These are phyloP conservation scores for Pseudogymnoascus sp. DNA, from an alignment of 2,329 filamentous ascomycete species.

Conservation along the genomic window DNA sequence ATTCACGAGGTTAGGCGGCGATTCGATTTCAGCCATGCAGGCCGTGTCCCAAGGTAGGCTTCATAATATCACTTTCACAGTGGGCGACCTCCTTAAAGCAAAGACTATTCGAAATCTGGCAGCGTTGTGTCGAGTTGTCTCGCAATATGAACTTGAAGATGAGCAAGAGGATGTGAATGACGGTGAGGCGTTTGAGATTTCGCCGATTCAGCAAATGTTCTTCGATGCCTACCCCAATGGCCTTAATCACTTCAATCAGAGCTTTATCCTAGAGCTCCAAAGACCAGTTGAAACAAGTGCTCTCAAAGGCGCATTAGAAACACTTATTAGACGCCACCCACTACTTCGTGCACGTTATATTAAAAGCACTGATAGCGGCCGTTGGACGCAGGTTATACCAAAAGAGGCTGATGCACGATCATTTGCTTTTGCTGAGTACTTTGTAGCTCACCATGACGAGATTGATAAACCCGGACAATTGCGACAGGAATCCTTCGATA, in stretches of 20 bases:
- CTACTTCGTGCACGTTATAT: conserved; percentile 33
- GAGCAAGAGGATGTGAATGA: conserved; percentile 8
- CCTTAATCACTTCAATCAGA: conserved; percentile 22
- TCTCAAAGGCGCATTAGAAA: conserved; percentile 22
- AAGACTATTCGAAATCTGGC: conserved; percentile 13
- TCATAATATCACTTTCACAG: conserved; percentile 13
- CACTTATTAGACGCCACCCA: conserved; percentile 29
- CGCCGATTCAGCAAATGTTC: conserved; percentile 23
- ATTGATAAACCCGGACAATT: conserved; percentile 22
- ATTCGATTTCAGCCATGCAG: conserved; percentile 20
- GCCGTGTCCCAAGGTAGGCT: conserved; percentile 13
- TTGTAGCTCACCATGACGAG: conserved; percentile 29
- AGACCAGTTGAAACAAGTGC: background rate
- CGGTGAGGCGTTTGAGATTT: conserved; percentile 15
- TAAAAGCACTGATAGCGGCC: conserved; percentile 18
- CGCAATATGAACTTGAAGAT: background rate
- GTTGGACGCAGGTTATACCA: conserved; percentile 28
- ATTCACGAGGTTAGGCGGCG: conserved; percentile 14
- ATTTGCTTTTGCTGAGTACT: conserved; percentile 33
- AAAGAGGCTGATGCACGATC: conserved; percentile 17
- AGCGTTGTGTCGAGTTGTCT: background rate
- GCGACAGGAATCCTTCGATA: conserved; percentile 25
- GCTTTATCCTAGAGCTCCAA: conserved; percentile 17
- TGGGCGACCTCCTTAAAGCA: conserved; percentile 17
- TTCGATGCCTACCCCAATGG: conserved; percentile 16